Evolutionary conservation across 805 yeast species (phyloP), one percentile per base, ranked within the genome.

Genomic region (Schwanniomyces vanrijiae): DNA sequence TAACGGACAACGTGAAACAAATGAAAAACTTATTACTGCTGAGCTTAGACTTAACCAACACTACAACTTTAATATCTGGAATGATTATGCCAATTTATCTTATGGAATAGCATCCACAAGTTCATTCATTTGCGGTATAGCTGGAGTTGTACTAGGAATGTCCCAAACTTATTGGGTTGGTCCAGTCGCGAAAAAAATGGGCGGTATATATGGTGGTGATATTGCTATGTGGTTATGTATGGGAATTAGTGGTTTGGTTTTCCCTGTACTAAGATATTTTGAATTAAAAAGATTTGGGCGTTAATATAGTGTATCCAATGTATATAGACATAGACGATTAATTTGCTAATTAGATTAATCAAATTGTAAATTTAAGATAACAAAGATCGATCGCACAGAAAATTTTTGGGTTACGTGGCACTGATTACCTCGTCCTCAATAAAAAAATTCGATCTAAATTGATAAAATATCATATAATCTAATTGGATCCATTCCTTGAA

Each of bases 111-210:
- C 96, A 1, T 86, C 96, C 0, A 66, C 84, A 3, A 55, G 75
- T 16, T 77, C 90, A 1, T 88, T 88, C 55, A 55, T 79, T 2
- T 67, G 77, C 45, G 96, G 96, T 39, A 84, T 84, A 14, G 86
- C 81, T 0, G 96, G 96, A 40, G 95, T 89, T 0, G 89, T 86
- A 2, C 68, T 89, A 18, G 96, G 96, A 5, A 90, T 90, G 97
- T 77, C 87, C 21, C 97, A 90, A 63, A 86, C 83, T 5, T 90
- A 90, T 65, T 90, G 86, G 76, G 72, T 78, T 5, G 97, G 96
- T 0, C 89, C 89, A 0, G 55, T 89, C 9, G 95, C 96, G 10
- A 64, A 64, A 24, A 56, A 71, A 4, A 69, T 86, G 13, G 95
- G 70, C 2, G 71, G 95, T 18, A 82, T 75, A 5, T 63, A 65